A percentile compares a stretch with the other conserved stretches of the same genome.
phyloP scores from a whole-genome alignment of 352 stramenopile genomes.

The Globisporangium takayamanum region DNA sequence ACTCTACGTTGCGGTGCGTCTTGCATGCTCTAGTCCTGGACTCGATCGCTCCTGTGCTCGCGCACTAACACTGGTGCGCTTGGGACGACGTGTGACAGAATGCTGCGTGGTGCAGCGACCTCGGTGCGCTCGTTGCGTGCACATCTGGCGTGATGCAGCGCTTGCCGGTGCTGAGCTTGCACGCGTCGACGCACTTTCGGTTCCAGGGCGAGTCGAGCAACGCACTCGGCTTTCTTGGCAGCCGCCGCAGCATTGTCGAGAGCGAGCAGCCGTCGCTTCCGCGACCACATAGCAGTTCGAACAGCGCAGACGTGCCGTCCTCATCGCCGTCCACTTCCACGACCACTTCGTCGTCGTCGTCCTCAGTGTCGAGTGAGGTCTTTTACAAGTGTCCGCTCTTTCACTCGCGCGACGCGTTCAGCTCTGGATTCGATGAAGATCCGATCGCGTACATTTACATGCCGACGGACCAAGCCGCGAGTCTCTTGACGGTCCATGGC shows the following conservation, averaged over 20 bases:
- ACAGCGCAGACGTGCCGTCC: not conserved
- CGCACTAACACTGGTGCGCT: not conserved
- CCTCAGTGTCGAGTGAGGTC: constrained; percentile 4
- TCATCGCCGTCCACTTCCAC: too few relatives aligned
- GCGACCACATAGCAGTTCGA: not conserved
- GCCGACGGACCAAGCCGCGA: constrained; percentile 22
- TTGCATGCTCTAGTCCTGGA: not conserved
- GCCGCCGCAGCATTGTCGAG: constrained; percentile 3
- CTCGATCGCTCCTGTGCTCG: not conserved
- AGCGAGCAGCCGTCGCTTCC: constrained; percentile 5
- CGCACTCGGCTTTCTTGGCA: constrained; percentile 1
- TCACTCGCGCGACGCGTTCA: constrained; percentile 17
- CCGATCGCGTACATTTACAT: constrained; percentile 34
- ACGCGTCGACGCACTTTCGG: constrained; percentile 27
- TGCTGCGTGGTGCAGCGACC: constrained; percentile 25
- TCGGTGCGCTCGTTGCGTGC: constrained; percentile 10
- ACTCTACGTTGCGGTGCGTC: constrained; percentile 37
- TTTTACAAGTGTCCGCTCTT: constrained; percentile 47
- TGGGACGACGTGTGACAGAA: constrained; percentile 17
- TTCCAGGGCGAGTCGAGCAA: constrained; percentile 1
- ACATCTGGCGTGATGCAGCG: constrained; percentile 11
- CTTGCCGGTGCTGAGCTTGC: constrained; percentile 20
- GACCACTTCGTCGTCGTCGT: not conserved
- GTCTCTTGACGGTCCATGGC: constrained; percentile 24
- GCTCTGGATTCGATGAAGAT: constrained; percentile 14